These are phyloP conservation scores for Albophoma yamanashiensis DNA, from an alignment of 2,329 filamentous ascomycete genomes.

Conservation along the genomic window DNA sequence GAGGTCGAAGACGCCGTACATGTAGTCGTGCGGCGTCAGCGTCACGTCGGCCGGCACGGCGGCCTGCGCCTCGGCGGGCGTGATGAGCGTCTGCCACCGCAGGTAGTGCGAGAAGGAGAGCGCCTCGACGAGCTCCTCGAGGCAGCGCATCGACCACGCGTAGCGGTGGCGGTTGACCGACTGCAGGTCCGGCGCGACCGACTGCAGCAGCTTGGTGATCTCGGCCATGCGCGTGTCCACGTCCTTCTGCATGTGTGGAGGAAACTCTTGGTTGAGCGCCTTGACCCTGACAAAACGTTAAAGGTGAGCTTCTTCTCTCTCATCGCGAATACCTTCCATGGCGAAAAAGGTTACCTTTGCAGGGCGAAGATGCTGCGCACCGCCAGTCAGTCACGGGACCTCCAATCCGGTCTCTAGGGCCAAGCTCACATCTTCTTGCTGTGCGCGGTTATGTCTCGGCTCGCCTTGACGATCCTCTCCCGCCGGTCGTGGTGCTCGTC, in stretches of 20 bases:
- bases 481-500: conserved; percentile 91
- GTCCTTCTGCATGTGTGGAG: conserved; percentile 58
- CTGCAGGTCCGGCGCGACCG: conserved; percentile 62
- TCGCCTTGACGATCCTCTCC: conserved; percentile 82
- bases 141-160: conserved; percentile 65
- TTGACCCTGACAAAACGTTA: conserved; percentile 42
- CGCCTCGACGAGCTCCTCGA: conserved; percentile 93
- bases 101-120: conserved; percentile 85
- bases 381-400: neutral
- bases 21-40: conserved; percentile 73
- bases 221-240: conserved; percentile 57
- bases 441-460: conserved; percentile 81
- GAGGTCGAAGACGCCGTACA: conserved; percentile 86
- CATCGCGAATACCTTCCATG: neutral
- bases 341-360: conserved; percentile 20
- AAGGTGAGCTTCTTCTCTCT: neutral
- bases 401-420: neutral
- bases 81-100: conserved; percentile 62
- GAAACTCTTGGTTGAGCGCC: conserved; percentile 50
- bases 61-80: conserved; percentile 46
- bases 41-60: conserved; percentile 42
- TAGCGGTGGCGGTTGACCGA: conserved; percentile 79
- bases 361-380: conserved; percentile 25
- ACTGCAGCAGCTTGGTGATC: conserved; percentile 58
- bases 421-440: conserved; percentile 86